Evolutionary conservation across 2,329 filamentous ascomycete genomes (phyloP).

Genomic region (Furcasterigmium furcatum): DNA sequence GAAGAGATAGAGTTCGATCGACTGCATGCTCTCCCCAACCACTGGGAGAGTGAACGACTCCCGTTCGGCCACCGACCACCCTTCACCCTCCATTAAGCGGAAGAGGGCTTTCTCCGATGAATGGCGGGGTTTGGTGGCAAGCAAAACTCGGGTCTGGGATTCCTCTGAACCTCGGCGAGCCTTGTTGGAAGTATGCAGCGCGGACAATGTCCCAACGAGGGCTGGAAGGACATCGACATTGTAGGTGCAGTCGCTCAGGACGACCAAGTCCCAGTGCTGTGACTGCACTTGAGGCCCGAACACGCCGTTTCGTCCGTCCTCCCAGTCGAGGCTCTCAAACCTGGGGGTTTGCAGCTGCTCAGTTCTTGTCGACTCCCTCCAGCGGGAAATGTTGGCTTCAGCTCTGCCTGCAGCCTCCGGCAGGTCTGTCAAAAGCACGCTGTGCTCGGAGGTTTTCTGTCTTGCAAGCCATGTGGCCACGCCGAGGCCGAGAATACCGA

Average conservation of each 20-base stretch:
- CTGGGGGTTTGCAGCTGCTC: conserved; percentile 4
- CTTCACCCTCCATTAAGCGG: conserved; percentile 37
- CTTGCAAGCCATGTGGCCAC: conserved; percentile 38
- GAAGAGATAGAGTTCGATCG: conserved; percentile 51
- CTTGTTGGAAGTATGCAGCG: conserved; percentile 36
- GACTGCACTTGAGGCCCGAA: conserved; percentile 38
- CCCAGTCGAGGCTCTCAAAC: conserved; percentile 58
- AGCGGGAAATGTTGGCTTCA: conserved; percentile 39
- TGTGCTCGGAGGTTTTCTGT: conserved; percentile 11
- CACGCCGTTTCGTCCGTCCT: conserved; percentile 39
- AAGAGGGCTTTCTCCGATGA: conserved; percentile 48
- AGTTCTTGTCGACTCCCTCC: conserved; percentile 4
- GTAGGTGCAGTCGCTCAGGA: conserved; percentile 60
- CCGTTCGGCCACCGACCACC: conserved; percentile 40
- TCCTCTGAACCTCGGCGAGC: too few species aligned
- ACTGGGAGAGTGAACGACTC: conserved; percentile 42
- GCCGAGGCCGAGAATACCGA: conserved; percentile 52
- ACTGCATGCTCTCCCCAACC: conserved; percentile 38
- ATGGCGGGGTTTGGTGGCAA: conserved; percentile 56
- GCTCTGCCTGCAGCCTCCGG: conserved; percentile 49
- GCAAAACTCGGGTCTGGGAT: conserved; percentile 38
- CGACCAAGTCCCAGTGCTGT: conserved; percentile 46
- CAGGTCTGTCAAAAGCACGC: conserved; percentile 52
- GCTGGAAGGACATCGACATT: conserved; percentile 54
- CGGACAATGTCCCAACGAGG: conserved; percentile 49